Evolutionary conservation across 441 rosid species (phyloP).

Genomic region (Capsella rubella): DNA sequence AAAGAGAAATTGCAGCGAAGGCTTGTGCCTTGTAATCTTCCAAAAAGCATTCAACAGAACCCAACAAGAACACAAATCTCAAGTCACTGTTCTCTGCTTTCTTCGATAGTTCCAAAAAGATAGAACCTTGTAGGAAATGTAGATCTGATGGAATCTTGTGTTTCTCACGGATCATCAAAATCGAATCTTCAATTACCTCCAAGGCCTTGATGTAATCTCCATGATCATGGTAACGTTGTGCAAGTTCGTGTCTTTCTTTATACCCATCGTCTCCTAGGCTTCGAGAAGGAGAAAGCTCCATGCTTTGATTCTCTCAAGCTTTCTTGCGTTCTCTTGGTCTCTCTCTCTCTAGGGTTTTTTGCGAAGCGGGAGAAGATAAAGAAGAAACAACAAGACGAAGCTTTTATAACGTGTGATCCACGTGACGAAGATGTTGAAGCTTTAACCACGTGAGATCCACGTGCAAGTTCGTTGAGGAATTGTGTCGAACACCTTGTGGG

Average conservation of each 20-base stretch:
- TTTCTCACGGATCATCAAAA: not conserved
- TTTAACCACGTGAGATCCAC: not conserved
- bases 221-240: not conserved
- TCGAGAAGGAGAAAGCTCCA: not conserved
- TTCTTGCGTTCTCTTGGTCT: conserved; percentile 6
- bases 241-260: not conserved
- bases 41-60: conserved; percentile 5
- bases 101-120: not conserved
- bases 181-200: conserved; percentile 28
- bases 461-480: not conserved
- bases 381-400: not conserved
- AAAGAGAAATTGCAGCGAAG: not conserved
- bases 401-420: not conserved
- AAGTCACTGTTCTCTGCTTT: not conserved
- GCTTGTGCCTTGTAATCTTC: not conserved
- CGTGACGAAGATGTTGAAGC: not conserved
- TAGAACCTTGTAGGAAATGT: conserved; percentile 7
- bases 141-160: not conserved
- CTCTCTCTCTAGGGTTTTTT: not conserved
- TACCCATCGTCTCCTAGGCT: not conserved
- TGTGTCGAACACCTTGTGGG: not conserved
- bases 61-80: conserved; percentile 1
- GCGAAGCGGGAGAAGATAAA: conserved; percentile 18
- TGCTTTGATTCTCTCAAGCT: conserved; percentile 7
- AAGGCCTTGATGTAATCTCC: conserved; percentile 36